A percentile compares a stretch with the other conserved stretches of the same genome.
These are phyloP conservation scores for Talaromyces funiculosus DNA, from an alignment of 2,329 filamentous ascomycete species.

Conservation along the genomic window DNA sequence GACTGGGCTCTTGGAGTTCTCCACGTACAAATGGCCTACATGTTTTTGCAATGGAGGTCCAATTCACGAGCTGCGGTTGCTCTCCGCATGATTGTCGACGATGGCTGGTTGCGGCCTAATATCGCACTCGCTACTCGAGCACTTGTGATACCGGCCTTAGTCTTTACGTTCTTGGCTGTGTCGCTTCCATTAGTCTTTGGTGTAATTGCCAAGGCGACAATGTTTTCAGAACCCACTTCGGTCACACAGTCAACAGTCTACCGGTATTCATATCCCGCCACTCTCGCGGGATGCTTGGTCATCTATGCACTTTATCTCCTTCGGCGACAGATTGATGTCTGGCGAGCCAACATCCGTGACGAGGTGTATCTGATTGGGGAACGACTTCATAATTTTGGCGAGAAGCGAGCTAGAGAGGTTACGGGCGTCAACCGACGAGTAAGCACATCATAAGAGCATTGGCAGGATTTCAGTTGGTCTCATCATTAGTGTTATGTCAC, in stretches of 20 bases:
- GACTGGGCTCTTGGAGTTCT: constrained; percentile 90
- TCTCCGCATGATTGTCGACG: constrained; percentile 65
- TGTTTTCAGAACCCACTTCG: constrained; percentile 26
- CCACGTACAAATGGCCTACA: constrained; percentile 74
- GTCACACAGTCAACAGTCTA: constrained; percentile 45
- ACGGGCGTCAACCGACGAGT: constrained; percentile 31
- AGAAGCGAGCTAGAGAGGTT: constrained; percentile 41
- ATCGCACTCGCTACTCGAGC: constrained; percentile 72
- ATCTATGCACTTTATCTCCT: constrained; percentile 37
- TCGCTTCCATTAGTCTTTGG: constrained; percentile 59
- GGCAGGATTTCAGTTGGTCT: not conserved
- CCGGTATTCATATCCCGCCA: constrained; percentile 68
- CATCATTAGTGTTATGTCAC: not conserved
- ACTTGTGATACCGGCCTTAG: constrained; percentile 70
- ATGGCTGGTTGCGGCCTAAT: constrained; percentile 75
- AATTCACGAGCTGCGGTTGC: constrained; percentile 68
- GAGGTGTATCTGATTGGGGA: constrained; percentile 97
- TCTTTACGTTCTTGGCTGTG: constrained; percentile 60
- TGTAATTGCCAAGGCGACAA: constrained; percentile 42
- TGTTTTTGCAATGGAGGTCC: constrained; percentile 62
- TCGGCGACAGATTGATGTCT: constrained; percentile 59
- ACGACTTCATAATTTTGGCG: constrained; percentile 87
- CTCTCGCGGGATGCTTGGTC: constrained; percentile 51
- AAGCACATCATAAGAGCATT: constrained; percentile 27
- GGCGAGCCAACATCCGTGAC: constrained; percentile 78